These are phyloP conservation scores for Erysimum cheiri DNA, from an alignment of 441 rosid genomes.

Conservation along the genomic window DNA sequence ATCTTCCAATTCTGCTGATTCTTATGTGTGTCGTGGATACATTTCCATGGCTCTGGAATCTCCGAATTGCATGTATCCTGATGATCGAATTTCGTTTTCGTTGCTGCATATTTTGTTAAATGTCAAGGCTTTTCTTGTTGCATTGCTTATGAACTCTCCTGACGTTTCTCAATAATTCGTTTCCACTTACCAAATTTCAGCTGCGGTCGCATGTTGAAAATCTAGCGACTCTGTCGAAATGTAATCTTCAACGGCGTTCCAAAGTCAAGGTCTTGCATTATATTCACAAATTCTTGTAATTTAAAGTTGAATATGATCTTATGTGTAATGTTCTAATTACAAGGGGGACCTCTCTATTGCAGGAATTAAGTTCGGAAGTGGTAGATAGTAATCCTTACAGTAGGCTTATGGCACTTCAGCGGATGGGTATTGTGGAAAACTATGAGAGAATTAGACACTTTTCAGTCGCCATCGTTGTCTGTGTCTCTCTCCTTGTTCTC, in stretches of 20 bases:
- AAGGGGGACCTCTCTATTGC: conserved; percentile 32
- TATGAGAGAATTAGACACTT: conserved; percentile 87
- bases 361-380: conserved; percentile 98
- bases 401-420: conserved; percentile 98
- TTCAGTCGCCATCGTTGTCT: conserved; percentile 94
- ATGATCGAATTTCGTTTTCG: neutral
- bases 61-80: conserved; percentile 10
- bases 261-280: conserved; percentile 73
- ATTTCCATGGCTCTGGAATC: neutral
- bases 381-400: conserved; percentile 97
- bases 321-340: conserved; percentile 5
- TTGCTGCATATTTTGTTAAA: conserved; percentile 7
- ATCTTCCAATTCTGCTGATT: neutral
- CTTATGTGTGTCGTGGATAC: no score
- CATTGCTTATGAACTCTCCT: conserved; percentile 8
- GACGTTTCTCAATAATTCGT: no score
- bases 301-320: neutral
- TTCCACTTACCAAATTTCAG: conserved; percentile 46
- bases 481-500: conserved; percentile 53
- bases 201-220: conserved; percentile 64
- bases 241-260: conserved; percentile 63
- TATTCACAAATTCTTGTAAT: neutral
- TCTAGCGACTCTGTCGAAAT: conserved; percentile 60
- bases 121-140: conserved; percentile 12
- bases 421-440: conserved; percentile 92